phyloP scores from a whole-genome alignment of 2,329 filamentous ascomycete species.

The Cadophora sp. region DNA sequence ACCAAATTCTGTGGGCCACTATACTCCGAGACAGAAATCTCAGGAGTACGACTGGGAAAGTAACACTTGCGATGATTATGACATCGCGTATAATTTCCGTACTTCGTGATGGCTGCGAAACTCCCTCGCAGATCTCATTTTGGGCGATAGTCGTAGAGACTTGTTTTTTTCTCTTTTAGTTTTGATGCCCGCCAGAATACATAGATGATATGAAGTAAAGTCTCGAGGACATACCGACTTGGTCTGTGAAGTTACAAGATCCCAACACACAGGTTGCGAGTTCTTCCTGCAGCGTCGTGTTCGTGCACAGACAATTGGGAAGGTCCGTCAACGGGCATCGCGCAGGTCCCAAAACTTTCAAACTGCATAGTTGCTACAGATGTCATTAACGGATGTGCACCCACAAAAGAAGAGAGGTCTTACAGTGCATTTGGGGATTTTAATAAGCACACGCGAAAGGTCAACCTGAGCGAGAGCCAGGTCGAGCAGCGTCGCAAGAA shows the following conservation, averaged over 20 bases:
- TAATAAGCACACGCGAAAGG: too few species aligned
- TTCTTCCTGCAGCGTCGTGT: conserved; percentile 3
- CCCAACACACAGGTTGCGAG: conserved; percentile 7
- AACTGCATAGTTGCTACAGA: too few species aligned
- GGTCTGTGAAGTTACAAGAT: conserved; percentile 10
- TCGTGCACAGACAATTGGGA: conserved; percentile 3
- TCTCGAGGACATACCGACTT: background rate
- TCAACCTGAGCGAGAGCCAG: too few species aligned
- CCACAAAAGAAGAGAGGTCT: too few species aligned
- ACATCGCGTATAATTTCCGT: conserved; percentile 25
- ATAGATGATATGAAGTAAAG: background rate
- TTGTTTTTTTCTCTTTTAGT: too few species aligned
- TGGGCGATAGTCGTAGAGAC: conserved; percentile 23
- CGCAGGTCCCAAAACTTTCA: too few species aligned
- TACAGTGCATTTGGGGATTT: too few species aligned
- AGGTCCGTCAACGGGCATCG: background rate
- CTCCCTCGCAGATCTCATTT: conserved; percentile 27
- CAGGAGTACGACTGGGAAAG: conserved; percentile 28
- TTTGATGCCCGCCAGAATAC: too few species aligned
- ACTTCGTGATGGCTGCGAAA: conserved; percentile 26
- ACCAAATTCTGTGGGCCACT: conserved; percentile 29
- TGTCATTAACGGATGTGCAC: too few species aligned
- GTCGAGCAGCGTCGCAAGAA: too few species aligned
- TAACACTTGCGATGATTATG: conserved; percentile 27
- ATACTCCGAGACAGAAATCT: conserved; percentile 29